These are phyloP conservation scores for Aquilaria sinensis DNA, from an alignment of 345 rosid species.

Conservation along the genomic window DNA sequence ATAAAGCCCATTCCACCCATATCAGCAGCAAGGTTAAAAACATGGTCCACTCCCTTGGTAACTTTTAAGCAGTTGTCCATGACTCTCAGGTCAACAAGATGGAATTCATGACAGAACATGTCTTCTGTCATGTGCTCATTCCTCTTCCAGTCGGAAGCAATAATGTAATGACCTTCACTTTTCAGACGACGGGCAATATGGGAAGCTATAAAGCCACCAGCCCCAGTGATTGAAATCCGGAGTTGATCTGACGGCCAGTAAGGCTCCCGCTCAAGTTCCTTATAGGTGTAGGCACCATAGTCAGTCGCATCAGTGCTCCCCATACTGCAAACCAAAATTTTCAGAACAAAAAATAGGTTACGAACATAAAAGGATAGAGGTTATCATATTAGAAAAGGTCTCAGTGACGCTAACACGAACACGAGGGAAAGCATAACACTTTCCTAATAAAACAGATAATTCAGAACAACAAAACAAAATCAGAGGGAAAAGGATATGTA, in stretches of 20 bases:
- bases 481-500: not conserved
- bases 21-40: conserved; percentile 97
- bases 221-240: conserved; percentile 77
- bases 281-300: conserved; percentile 82
- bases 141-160: conserved; percentile 99
- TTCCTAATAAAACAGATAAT: not conserved
- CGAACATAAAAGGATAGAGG: not conserved
- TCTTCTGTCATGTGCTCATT: conserved; percentile 98
- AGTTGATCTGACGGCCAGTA: conserved; percentile 95
- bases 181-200: conserved; percentile 98
- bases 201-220: conserved; percentile 97
- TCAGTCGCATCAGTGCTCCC: conserved; percentile 46
- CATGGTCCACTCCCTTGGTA: conserved; percentile 71
- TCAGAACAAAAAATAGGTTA: too few relatives aligned
- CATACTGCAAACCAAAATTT: conserved; percentile 42
- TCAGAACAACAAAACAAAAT: not conserved
- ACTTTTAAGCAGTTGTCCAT: conserved; percentile 96
- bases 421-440: not conserved
- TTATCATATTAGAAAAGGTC: not conserved
- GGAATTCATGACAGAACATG: conserved; percentile 96
- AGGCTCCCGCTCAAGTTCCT: conserved; percentile 72
- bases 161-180: conserved; percentile 90
- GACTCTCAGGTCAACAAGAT: conserved; percentile 92
- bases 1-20: conserved; percentile 99
- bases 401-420: not conserved